phyloP scores from a whole-genome alignment of 768 basidiomycete species.

The Amanita subjunquillea region DNA sequence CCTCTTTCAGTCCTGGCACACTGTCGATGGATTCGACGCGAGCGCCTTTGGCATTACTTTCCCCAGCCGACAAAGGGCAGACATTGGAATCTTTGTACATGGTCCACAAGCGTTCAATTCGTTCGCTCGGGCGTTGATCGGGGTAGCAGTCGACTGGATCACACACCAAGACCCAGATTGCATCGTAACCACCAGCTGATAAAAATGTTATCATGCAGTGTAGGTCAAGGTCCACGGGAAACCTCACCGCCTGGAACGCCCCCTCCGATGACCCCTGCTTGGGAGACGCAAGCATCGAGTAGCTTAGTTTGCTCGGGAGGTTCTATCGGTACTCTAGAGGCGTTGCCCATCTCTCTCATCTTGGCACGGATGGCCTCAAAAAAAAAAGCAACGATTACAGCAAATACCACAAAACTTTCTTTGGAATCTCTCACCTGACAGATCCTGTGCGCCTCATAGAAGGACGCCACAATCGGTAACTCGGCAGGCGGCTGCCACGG shows the following conservation, averaged over 20 bases:
- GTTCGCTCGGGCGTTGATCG: conserved; percentile 39
- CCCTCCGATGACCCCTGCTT: conserved; percentile 84
- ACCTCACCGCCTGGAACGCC: conserved; percentile 91
- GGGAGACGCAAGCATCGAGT: conserved; percentile 63
- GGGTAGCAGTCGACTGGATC: conserved; percentile 39
- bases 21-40: conserved; percentile 49
- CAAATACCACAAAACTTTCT: neutral
- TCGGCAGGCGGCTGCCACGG: conserved; percentile 37
- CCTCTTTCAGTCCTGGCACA: conserved; percentile 43
- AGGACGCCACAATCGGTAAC: conserved; percentile 37
- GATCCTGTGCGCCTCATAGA: conserved; percentile 45
- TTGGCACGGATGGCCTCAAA: conserved; percentile 59
- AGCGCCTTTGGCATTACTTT: conserved; percentile 59
- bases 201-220: conserved; percentile 1
- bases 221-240: neutral
- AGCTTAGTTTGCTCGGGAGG: conserved; percentile 79
- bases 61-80: conserved; percentile 60
- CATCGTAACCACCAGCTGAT: conserved; percentile 93
- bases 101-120: conserved; percentile 63
- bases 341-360: conserved; percentile 79
- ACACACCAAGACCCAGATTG: conserved; percentile 86
- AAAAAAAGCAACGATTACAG: neutral
- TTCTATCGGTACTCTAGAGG: conserved; percentile 79
- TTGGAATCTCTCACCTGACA: conserved; percentile 40
- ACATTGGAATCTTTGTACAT: conserved; percentile 52